phyloP scores from a whole-genome alignment of 495 filamentous ascomycete genomes.

The Echria macrotheca region DNA sequence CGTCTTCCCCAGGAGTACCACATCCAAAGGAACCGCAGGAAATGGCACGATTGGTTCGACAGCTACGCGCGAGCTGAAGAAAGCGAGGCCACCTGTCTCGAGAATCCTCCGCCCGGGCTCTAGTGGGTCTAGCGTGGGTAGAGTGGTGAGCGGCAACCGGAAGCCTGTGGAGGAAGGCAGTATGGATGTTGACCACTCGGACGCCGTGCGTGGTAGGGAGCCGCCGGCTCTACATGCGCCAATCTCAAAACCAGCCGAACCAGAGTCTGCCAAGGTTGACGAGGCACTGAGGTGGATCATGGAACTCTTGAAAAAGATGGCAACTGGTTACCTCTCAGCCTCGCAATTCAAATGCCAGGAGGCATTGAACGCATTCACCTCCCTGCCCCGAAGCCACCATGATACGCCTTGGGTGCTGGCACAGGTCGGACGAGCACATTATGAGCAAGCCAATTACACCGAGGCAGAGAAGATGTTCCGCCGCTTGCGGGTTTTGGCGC shows the following conservation, averaged over 20 bases:
- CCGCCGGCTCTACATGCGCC: constrained; percentile 24
- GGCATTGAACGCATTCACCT: constrained; percentile 64
- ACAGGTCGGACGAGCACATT: constrained; percentile 81
- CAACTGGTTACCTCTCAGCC: constrained; percentile 68
- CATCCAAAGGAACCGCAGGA: constrained; percentile 56
- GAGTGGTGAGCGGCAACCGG: constrained; percentile 82
- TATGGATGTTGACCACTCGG: constrained; percentile 58
- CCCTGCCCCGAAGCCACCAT: constrained; percentile 65
- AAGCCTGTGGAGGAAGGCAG: constrained; percentile 58
- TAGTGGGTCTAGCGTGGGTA: constrained; percentile 61
- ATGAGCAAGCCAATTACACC: constrained; percentile 76
- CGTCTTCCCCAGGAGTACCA: constrained; percentile 48
- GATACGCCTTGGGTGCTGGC: constrained; percentile 95
- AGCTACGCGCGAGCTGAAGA: constrained; percentile 69
- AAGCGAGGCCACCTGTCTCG: constrained; percentile 61
- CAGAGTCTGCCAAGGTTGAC: constrained; percentile 53
- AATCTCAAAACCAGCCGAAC: constrained; percentile 41
- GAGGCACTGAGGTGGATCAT: constrained; percentile 73
- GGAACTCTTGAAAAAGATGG: constrained; percentile 77
- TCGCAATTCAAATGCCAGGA: constrained; percentile 73
- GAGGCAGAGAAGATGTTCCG: constrained; percentile 83
- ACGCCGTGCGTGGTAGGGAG: constrained; percentile 48
- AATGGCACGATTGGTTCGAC: constrained; percentile 51
- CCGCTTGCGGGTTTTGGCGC: constrained; percentile 66
- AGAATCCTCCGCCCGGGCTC: constrained; percentile 46